These are phyloP conservation scores for Paragyromitra xinjiangensis DNA, from an alignment of 495 filamentous ascomycete genomes.

Conservation along the genomic window DNA sequence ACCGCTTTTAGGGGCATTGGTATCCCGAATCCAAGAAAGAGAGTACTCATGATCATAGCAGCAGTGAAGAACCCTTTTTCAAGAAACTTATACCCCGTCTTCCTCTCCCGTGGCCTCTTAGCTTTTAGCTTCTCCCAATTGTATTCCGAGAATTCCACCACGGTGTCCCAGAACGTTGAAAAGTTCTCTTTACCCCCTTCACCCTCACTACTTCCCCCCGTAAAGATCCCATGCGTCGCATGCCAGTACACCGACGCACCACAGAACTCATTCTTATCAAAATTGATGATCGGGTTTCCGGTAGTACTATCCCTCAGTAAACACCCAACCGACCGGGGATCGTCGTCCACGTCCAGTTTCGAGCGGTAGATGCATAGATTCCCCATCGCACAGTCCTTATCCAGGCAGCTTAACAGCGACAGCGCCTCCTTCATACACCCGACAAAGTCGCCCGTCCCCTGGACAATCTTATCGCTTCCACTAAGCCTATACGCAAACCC, in stretches of 20 bases:
- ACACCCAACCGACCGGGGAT: slow-evolving; percentile 10
- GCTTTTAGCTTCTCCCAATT: slow-evolving; percentile 21
- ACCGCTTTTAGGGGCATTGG: not conserved
- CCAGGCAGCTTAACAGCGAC: slow-evolving; percentile 9
- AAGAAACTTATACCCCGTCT: not conserved
- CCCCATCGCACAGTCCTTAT: not conserved
- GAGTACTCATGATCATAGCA: slow-evolving; percentile 21
- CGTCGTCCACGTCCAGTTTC: not conserved
- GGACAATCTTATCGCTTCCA: slow-evolving; percentile 15
- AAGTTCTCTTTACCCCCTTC: not conserved
- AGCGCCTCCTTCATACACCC: slow-evolving; percentile 28
- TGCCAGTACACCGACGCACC: slow-evolving; percentile 15
- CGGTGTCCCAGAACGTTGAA: not conserved
- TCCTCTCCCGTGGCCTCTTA: not conserved
- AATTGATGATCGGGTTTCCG: not conserved
- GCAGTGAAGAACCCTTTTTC: slow-evolving; percentile 4
- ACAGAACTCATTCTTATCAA: slow-evolving; percentile 1
- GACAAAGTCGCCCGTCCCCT: slow-evolving; percentile 17
- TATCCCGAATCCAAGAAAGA: slow-evolving; percentile 28
- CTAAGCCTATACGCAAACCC: slow-evolving; percentile 9
- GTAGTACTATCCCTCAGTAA: slow-evolving; percentile 18
- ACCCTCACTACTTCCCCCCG: not conserved
- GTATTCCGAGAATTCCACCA: not conserved
- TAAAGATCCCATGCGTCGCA: slow-evolving; percentile 14
- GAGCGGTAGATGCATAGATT: slow-evolving; percentile 15